Base-by-base conservation (phyloP, 306 rosid genomes). In the Fragaria ananassa region DNA sequence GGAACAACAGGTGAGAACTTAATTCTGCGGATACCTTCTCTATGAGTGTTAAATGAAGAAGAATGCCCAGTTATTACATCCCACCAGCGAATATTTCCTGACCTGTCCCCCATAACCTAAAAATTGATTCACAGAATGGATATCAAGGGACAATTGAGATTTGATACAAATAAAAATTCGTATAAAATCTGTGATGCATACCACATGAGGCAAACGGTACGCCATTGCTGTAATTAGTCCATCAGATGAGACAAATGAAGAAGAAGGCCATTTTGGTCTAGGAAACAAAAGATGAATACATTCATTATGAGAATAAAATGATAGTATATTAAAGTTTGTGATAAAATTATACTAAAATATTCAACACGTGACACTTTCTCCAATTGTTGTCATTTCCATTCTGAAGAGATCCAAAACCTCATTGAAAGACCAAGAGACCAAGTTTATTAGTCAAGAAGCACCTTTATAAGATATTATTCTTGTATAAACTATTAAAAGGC, bases 251-350 rank as follows among this genome's bases (percentile, higher is more conserved):
- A 89, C 91, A 83, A 92, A 92, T 57, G 99, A 89, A 76, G 97
- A 84, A 73, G 97, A 87, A 78, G 99, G 99, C 99, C 99, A 95
- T 79, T 92, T 95, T 35, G 99, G 99, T 88, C 99, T 95, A 87
- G 51, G 10, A 62, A 83, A 76, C 81, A 73, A 80, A 68, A 68
- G 29, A 80, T 46, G 53, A 68, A 31, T 27, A 12, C 64, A 25
- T 25, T 2, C 2, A 58, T 25, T 25, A 58, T 58, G 35, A 58
- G 64, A 27, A 58, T 15, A 58, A 25, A 23, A 15, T 58, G 35
- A 27, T 10, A 58, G 11, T 58, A 13, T 14, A 29, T 31, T 6
- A 62, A 29, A 4, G n/a, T 31, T 62, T 14, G 10, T 62, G 35
- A 13, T 62, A 7, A 29, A 31, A 13, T 62, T 62, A 31, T 62